Evolutionary conservation across 441 rosid species (phyloP).

Genomic region (Populus hybrid): DNA sequence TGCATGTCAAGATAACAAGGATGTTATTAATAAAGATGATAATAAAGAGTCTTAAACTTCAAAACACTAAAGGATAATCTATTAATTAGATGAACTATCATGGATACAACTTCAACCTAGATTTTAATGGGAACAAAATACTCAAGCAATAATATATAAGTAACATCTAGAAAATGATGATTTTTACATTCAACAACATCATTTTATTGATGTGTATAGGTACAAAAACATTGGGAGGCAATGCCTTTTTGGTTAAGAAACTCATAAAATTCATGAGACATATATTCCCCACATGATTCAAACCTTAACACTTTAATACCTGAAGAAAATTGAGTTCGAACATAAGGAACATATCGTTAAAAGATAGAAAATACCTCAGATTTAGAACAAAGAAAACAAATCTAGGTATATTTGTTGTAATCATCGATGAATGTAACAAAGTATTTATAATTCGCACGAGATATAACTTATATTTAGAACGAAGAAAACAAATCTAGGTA

Average conservation of each 20-base stretch:
- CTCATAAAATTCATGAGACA: not conserved
- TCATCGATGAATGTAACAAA: too few relatives aligned
- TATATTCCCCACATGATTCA: not conserved
- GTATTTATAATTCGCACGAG: not conserved
- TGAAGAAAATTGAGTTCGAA: too few relatives aligned
- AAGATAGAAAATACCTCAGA: too few relatives aligned
- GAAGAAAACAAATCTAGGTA: too few relatives aligned
- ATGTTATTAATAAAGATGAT: not conserved
- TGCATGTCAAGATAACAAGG: not conserved
- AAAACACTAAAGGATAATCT: not conserved
- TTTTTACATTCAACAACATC: not conserved
- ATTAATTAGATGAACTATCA: not conserved
- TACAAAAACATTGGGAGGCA: not conserved
- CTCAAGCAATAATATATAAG: not conserved
- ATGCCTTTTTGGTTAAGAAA: not conserved
- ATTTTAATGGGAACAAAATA: not conserved
- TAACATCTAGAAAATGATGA: not conserved
- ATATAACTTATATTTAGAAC: not conserved
- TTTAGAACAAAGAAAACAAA: too few relatives aligned
- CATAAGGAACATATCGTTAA: too few relatives aligned
- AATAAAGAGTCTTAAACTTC: not conserved
- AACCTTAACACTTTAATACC: slow-evolving; percentile 1
- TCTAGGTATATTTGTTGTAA: too few relatives aligned
- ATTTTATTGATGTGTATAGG: not conserved
- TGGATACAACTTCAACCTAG: not conserved